Evolutionary conservation across 2,329 filamentous ascomycete species (phyloP).

Genomic region (Alternaria angustiovoidea): DNA sequence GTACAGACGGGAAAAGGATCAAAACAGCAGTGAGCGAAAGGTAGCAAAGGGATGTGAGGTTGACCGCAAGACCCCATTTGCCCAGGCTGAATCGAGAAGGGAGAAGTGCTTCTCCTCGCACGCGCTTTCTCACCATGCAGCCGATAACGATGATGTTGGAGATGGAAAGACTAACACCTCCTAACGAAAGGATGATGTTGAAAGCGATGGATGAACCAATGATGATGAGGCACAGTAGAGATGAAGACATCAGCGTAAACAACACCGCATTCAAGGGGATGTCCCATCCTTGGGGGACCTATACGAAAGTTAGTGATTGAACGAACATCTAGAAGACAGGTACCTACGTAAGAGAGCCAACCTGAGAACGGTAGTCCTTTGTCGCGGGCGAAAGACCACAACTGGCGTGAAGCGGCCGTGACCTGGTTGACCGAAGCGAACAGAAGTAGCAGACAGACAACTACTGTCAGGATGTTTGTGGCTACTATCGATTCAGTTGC

Average conservation of each 20-base stretch:
- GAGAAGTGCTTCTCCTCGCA: slow-evolving; percentile 53
- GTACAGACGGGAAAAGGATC: slow-evolving; percentile 51
- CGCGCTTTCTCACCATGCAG: slow-evolving; percentile 55
- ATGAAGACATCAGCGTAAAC: slow-evolving; percentile 23
- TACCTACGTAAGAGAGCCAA: slow-evolving; percentile 24
- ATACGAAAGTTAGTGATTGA: not conserved
- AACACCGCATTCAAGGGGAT: slow-evolving; percentile 36
- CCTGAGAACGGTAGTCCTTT: slow-evolving; percentile 30
- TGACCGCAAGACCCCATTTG: slow-evolving; percentile 52
- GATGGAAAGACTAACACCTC: slow-evolving; percentile 7
- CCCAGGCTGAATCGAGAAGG: slow-evolving; percentile 56
- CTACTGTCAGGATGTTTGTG: slow-evolving; percentile 26
- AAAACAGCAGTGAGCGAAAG: slow-evolving; percentile 52
- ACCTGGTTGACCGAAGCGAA: slow-evolving; percentile 14
- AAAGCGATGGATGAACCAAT: slow-evolving; percentile 36
- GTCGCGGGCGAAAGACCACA: slow-evolving; percentile 41
- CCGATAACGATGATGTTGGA: slow-evolving; percentile 52
- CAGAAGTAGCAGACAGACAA: not conserved
- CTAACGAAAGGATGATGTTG: slow-evolving; percentile 25
- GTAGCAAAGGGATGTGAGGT: slow-evolving; percentile 50
- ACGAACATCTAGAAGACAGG: not conserved
- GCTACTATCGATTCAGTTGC: slow-evolving; percentile 28
- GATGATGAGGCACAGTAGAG: slow-evolving; percentile 33
- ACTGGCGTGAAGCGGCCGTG: slow-evolving; percentile 33
- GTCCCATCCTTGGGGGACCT: slow-evolving; percentile 25